A percentile compares a stretch with the other conserved stretches of the same genome.
Evolutionary conservation across 345 rosid genomes (phyloP).

Genomic region (sweet orange (Citrus sinensis)): DVS_A1.0 CM039163.1:45377501-45378000

Average conservation of each 20-base stretch:
- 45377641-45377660: not conserved
- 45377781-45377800: not conserved
- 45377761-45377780: not conserved
- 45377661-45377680: not conserved
- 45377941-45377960: not conserved
- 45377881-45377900: too few relatives aligned
- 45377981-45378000: not conserved
- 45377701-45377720: not conserved
- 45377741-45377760: not conserved
- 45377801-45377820: not conserved
- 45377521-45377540: not conserved
- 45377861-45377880: not conserved
- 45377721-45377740: not conserved
- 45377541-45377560: not conserved
- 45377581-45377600: too few relatives aligned
- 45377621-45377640: constrained; percentile 12
- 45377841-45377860: not conserved
- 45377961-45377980: too few relatives aligned
- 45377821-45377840: not conserved
- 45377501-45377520: not conserved
- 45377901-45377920: not conserved
- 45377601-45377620: not conserved
- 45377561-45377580: not conserved
- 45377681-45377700: not conserved
- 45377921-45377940: not conserved